Base-by-base conservation (phyloP, 73 alveolate genomes). In the Paraurostyla sp. region DNA sequence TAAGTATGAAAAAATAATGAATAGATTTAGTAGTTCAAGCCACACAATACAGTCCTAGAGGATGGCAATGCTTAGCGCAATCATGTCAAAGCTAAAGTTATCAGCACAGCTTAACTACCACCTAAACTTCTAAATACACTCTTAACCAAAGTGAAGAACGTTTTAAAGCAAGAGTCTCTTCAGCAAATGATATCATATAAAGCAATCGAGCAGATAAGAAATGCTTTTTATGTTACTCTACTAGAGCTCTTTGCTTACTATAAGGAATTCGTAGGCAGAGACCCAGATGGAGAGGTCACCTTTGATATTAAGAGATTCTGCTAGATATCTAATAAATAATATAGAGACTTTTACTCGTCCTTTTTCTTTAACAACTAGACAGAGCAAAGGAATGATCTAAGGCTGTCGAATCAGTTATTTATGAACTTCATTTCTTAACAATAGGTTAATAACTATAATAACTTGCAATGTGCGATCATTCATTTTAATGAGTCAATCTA, bases 271-370 rank as follows among this genome's bases (percentile, higher is more conserved):
- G 62, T 78, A 23, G 27, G 50, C 2, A 49, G 30, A 51, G 89
- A 78, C n/a, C n/a, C 78, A 43, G 27, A 42, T 78, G 78, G 78
- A 7, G 76, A 78, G 29, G 46, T 54, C 6, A 3, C n/a, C 4
- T 78, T 78, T 52, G 89, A 78, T 52, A 78, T 78, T 33, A 50
- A 54, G 65, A 50, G 78, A 22, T 78, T 78, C 62, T 36, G 27
- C 40, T 57, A 78, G 25, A 7, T 51, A 46, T 78, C 89, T 36
- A 78, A 78, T 52, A 78, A 78, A 32, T 20, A 78, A 32, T 78
- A 78, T 69, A 73, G 86, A 73, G 86, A 73, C 51, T 78, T 78
- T 78, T 78, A 78, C 60, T 32, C 22, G 45, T n/a, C 11, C 0
- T 78, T 78, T 43, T 78, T 78, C 60, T 56, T 46, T 15, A 46